A percentile compares a stretch with the other conserved stretches of the same genome.
These are phyloP conservation scores for Colletotrichum falcatum DNA, from an alignment of 2,329 filamentous ascomycete species.

Conservation along the genomic window DNA sequence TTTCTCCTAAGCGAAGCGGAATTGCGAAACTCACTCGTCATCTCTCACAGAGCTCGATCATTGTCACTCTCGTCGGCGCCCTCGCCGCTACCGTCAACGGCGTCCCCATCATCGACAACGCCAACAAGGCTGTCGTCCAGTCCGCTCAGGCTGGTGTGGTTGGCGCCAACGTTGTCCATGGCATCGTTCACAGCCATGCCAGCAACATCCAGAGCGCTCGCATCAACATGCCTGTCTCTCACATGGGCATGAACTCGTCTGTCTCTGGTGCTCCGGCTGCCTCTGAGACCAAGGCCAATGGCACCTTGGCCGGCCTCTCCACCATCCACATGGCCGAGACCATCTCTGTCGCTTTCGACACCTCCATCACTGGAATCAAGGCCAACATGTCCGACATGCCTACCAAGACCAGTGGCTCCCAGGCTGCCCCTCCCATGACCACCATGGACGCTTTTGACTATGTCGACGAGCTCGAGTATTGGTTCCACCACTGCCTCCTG, in stretches of 20 bases:
- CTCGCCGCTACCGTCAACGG: constrained; percentile 7
- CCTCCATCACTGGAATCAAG: neutral
- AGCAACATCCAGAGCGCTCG: neutral
- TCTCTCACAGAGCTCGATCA: neutral
- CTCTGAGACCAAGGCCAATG: neutral
- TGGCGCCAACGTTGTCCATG: neutral
- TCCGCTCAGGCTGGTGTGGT: neutral
- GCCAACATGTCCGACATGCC: neutral
- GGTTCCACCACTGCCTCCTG: neutral
- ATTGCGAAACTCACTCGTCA: neutral
- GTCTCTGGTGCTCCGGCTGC: neutral
- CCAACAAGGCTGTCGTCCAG: neutral
- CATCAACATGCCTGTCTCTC: neutral
- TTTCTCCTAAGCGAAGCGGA: neutral
- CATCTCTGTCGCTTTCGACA: neutral
- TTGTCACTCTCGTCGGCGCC: neutral
- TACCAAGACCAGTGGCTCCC: neutral
- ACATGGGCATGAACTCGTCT: neutral
- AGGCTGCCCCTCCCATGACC: neutral
- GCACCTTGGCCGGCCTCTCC: neutral
- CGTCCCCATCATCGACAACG: neutral
- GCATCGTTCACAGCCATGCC: neutral
- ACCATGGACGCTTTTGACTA: neutral
- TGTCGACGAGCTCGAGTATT: neutral
- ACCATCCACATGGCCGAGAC: neutral